These are phyloP conservation scores for Aulographum hederae DNA, from an alignment of 2,329 filamentous ascomycete genomes.

Conservation along the genomic window DNA sequence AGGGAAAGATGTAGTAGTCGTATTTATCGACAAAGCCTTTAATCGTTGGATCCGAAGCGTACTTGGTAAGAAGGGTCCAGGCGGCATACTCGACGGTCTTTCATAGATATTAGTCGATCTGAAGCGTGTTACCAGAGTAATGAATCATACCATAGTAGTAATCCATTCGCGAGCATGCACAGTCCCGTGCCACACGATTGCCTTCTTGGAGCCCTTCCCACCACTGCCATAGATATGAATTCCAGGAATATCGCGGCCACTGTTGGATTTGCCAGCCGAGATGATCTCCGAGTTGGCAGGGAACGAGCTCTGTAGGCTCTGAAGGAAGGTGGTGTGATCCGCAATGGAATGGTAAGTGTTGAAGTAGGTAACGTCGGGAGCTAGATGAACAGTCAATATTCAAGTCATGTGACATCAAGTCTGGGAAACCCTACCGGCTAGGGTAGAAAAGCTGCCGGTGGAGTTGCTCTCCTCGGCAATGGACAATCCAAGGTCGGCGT, in stretches of 20 bases:
- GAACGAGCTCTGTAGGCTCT: constrained; percentile 26
- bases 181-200: constrained; percentile 37
- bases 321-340: constrained; percentile 32
- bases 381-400: constrained; percentile 4
- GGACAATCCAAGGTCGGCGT: constrained; percentile 23
- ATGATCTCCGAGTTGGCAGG: constrained; percentile 31
- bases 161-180: constrained; percentile 46
- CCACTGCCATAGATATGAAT: constrained; percentile 33
- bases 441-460: constrained; percentile 18
- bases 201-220: constrained; percentile 32
- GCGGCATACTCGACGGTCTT: constrained; percentile 33
- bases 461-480: constrained; percentile 20
- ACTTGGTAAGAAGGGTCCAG: constrained; percentile 29
- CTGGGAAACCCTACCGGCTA: constrained; percentile 2
- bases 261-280: constrained; percentile 26
- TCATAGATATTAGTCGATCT: constrained; percentile 5
- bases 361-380: constrained; percentile 28
- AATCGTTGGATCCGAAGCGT: constrained; percentile 19
- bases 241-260: constrained; percentile 26
- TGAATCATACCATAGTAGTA: constrained; percentile 27
- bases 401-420: constrained; percentile 3
- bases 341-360: constrained; percentile 33
- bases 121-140: no score
- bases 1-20: constrained; percentile 47
- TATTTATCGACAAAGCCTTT: constrained; percentile 37